Evolutionary conservation across 352 stramenopile species (phyloP).

Genomic region (Poterioochromonas sp.): DNA sequence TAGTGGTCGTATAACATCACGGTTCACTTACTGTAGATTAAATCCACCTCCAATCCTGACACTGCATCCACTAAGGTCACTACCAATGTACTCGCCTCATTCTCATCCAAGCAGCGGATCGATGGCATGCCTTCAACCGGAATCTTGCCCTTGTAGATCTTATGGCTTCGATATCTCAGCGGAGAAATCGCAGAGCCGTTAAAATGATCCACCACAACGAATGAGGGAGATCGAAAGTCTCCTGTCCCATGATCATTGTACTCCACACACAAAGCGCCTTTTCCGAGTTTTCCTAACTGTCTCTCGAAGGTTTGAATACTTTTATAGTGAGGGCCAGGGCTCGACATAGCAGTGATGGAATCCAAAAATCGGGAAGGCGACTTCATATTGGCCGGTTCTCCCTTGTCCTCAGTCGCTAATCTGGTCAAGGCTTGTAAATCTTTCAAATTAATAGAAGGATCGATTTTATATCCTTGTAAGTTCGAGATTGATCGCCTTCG

Average conservation of each 20-base stretch:
- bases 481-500: no score
- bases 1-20: not conserved
- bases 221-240: constrained; percentile 14
- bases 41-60: not conserved
- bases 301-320: not conserved
- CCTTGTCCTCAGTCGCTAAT: no score
- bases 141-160: constrained; percentile 3
- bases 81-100: constrained; percentile 6
- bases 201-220: constrained; percentile 6
- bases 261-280: not conserved
- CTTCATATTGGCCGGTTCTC: no score
- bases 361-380: no score
- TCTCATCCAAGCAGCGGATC: not conserved
- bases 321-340: not conserved
- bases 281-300: not conserved
- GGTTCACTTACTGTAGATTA: not conserved
- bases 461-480: no score
- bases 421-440: no score
- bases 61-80: not conserved
- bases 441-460: no score
- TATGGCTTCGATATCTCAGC: not conserved
- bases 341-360: no score
- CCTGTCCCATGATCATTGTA: constrained; percentile 7
- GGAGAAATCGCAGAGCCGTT: constrained; percentile 11
- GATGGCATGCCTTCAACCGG: not conserved